Evolutionary conservation across 2,329 filamentous ascomycete genomes (phyloP).

Genomic region (Fusarium siculi): DNA sequence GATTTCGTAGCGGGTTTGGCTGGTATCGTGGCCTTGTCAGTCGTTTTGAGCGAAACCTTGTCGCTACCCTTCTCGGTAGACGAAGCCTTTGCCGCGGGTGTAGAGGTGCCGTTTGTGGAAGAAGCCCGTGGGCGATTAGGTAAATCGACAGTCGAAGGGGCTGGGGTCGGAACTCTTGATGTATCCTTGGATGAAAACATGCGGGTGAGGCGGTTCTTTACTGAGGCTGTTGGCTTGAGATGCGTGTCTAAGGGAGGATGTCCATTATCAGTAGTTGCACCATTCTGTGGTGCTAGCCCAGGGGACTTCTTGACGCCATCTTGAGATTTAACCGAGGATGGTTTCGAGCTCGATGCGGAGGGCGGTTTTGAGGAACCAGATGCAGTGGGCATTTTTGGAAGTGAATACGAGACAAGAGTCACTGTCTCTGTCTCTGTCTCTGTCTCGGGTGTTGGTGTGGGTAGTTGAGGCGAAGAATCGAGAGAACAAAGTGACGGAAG

Average conservation of each 20-base stretch:
- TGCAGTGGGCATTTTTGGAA: conserved; percentile 49
- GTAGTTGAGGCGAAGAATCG: neutral
- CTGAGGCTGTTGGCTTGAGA: conserved; percentile 55
- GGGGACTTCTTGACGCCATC: conserved; percentile 56
- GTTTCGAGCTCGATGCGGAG: conserved; percentile 59
- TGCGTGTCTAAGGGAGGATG: conserved; percentile 30
- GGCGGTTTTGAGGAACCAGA: conserved; percentile 50
- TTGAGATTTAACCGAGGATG: conserved; percentile 62
- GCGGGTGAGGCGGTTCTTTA: conserved; percentile 72
- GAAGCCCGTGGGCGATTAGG: conserved; percentile 50
- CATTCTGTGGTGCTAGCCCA: conserved; percentile 54
- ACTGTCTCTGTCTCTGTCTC: neutral
- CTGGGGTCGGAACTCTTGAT: conserved; percentile 46
- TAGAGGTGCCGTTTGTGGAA: conserved; percentile 50
- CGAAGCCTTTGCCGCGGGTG: conserved; percentile 57
- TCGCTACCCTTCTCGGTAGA: conserved; percentile 52
- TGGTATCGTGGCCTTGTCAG: conserved; percentile 43
- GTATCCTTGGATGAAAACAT: conserved; percentile 72
- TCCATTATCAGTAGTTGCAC: conserved; percentile 45
- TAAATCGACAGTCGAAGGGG: conserved; percentile 50
- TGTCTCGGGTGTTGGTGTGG: conserved; percentile 19
- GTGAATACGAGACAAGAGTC: neutral
- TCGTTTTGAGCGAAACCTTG: conserved; percentile 34
- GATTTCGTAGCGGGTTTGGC: conserved; percentile 47
- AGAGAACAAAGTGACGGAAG: conserved; percentile 14